phyloP scores from a whole-genome alignment of 345 rosid species.

The Kandelia obovata region DNA sequence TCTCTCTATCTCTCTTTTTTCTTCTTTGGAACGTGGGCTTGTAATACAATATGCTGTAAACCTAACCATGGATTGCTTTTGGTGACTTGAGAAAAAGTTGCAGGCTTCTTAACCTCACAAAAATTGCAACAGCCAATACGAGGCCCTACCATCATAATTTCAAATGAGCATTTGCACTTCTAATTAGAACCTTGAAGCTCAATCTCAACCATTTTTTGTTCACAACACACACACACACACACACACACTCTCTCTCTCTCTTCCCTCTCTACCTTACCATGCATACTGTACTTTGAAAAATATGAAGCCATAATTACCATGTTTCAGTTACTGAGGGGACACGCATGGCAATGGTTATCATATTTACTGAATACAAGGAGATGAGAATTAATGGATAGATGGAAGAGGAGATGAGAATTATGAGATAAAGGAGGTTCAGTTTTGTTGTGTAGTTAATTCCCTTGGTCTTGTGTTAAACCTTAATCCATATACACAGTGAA shows the following conservation, averaged over 20 bases:
- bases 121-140: conserved; percentile 4
- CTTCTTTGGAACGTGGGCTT: conserved; percentile 35
- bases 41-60: conserved; percentile 12
- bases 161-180: neutral
- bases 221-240: too few relatives aligned
- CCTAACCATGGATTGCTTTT: conserved; percentile 20
- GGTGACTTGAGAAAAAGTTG: conserved; percentile 22
- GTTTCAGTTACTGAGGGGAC: too few relatives aligned
- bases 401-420: too few relatives aligned
- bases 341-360: too few relatives aligned
- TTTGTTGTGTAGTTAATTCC: too few relatives aligned
- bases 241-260: neutral
- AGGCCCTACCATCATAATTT: conserved; percentile 33
- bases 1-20: neutral
- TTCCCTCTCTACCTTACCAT: conserved; percentile 3
- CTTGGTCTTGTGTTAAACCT: too few relatives aligned
- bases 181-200: conserved; percentile 2
- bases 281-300: too few relatives aligned
- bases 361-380: too few relatives aligned
- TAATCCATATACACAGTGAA: too few relatives aligned
- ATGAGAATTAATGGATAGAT: too few relatives aligned
- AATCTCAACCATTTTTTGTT: neutral
- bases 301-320: too few relatives aligned
- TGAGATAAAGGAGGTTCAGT: too few relatives aligned
- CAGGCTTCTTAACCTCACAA: conserved; percentile 15